phyloP scores from a whole-genome alignment of 345 rosid species.

The Ceriops decandra region DNA sequence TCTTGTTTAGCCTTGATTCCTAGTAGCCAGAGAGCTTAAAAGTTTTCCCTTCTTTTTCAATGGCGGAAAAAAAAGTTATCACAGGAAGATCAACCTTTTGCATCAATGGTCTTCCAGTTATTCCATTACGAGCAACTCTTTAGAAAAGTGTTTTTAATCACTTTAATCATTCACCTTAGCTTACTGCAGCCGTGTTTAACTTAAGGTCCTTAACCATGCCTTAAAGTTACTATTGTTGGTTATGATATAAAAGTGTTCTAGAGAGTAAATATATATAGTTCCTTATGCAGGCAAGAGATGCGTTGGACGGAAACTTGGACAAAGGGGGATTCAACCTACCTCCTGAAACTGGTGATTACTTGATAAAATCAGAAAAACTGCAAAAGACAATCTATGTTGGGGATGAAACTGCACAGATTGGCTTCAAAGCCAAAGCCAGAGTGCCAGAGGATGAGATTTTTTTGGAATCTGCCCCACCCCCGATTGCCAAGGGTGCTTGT shows the following conservation, averaged over 20 bases:
- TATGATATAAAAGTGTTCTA: background rate
- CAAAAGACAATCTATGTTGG: constrained; percentile 21
- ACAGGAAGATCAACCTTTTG: background rate
- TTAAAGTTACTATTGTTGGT: background rate
- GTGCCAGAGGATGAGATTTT: constrained; percentile 31
- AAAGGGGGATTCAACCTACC: constrained; percentile 25
- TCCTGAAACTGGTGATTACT: constrained; percentile 30
- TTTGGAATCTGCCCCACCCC: constrained; percentile 41
- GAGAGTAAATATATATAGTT: background rate
- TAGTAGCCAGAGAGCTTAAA: background rate
- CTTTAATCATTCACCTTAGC: too few relatives aligned
- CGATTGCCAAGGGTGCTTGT: constrained; percentile 26
- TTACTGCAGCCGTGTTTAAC: background rate
- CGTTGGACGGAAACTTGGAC: constrained; percentile 18
- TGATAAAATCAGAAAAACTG: constrained; percentile 21
- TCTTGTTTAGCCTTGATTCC: background rate
- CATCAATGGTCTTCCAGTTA: background rate
- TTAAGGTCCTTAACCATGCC: background rate
- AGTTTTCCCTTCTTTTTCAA: background rate
- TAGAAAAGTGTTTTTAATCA: too few relatives aligned
- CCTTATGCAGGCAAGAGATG: constrained; percentile 36
- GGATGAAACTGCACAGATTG: constrained; percentile 15
- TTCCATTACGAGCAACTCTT: background rate
- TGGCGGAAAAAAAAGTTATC: too few relatives aligned
- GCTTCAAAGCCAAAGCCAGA: constrained; percentile 24